phyloP scores from a whole-genome alignment of 305 asterid genomes.

The Fraxinus latifolia region DNA sequence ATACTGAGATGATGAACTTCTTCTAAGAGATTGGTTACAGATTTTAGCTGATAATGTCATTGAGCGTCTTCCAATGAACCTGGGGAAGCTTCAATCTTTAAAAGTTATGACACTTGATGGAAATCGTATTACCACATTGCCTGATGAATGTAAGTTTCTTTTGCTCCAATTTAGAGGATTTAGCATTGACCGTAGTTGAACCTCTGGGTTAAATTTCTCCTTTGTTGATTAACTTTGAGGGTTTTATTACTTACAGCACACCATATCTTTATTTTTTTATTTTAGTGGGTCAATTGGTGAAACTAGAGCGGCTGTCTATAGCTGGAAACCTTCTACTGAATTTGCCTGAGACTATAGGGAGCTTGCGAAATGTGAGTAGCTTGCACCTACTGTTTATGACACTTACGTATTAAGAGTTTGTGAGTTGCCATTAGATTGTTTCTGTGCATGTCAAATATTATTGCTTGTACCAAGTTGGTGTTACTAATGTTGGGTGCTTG shows the following conservation, averaged over 20 bases:
- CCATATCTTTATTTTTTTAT: conserved; percentile 14
- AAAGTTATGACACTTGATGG: conserved; percentile 79
- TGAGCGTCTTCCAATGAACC: conserved; percentile 70
- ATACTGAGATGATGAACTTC: background rate
- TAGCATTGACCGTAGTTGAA: conserved; percentile 3
- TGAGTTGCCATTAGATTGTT: background rate
- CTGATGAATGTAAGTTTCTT: conserved; percentile 78
- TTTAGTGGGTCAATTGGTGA: conserved; percentile 97
- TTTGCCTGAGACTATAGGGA: conserved; percentile 90
- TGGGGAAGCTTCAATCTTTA: conserved; percentile 84
- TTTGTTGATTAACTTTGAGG: conserved; percentile 5
- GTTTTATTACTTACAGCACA: conserved; percentile 3
- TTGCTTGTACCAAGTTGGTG: background rate
- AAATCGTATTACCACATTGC: conserved; percentile 68
- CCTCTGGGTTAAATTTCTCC: conserved; percentile 10
- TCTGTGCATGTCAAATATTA: background rate
- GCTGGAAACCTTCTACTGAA: conserved; percentile 54
- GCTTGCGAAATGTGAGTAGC: conserved; percentile 89
- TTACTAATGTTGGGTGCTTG: background rate
- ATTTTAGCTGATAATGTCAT: conserved; percentile 73
- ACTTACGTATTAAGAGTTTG: background rate
- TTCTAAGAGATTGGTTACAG: conserved; percentile 34
- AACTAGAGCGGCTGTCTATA: conserved; percentile 78
- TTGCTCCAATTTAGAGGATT: conserved; percentile 10
- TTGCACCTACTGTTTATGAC: conserved; percentile 5